Conservation (phyloP, 1,284 basidiomycete genomes). For the Cystobasidium slooffiae region DNA sequence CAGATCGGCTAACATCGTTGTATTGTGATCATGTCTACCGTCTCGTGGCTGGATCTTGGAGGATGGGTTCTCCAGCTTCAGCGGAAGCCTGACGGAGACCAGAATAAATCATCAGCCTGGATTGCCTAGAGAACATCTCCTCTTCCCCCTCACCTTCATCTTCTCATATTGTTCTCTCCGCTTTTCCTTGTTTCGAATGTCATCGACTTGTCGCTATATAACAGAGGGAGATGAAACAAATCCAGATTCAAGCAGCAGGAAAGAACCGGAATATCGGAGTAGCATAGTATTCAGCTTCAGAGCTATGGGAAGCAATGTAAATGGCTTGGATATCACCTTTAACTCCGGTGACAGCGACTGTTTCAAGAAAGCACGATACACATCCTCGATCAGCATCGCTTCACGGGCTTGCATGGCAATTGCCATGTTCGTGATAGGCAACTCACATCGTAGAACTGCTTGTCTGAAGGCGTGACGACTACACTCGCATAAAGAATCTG, state of each 20-base stretch:
- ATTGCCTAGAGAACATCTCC: neutral
- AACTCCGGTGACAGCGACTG: constrained; percentile 42
- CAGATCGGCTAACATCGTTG: neutral
- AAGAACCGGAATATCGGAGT: neutral
- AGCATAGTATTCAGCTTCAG: too few relatives aligned
- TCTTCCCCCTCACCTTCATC: constrained; percentile 21
- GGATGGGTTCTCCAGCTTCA: constrained; percentile 38
- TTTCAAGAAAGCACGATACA: neutral
- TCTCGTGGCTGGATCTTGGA: constrained; percentile 23
- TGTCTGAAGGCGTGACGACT: constrained; percentile 38
- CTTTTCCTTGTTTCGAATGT: constrained; percentile 20
- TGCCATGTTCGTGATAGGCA: neutral
- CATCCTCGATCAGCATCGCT: constrained; percentile 30
- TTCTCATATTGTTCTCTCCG: constrained; percentile 31
- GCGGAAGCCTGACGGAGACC: constrained; percentile 18
- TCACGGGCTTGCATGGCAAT: too few relatives aligned
- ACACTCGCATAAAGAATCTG: neutral
- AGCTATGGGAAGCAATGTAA: neutral
- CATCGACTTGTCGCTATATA: constrained; percentile 35
- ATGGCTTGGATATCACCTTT: constrained; percentile 13
- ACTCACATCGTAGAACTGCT: constrained; percentile 42
- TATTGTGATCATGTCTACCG: neutral
- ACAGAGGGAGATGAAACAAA: neutral
- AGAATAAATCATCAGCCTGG: neutral
- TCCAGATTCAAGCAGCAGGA: neutral